Evolutionary conservation across 257 asterid genomes (phyloP), one percentile per base, ranked within the genome.

Genomic region (Apocynum venetum): DNA sequence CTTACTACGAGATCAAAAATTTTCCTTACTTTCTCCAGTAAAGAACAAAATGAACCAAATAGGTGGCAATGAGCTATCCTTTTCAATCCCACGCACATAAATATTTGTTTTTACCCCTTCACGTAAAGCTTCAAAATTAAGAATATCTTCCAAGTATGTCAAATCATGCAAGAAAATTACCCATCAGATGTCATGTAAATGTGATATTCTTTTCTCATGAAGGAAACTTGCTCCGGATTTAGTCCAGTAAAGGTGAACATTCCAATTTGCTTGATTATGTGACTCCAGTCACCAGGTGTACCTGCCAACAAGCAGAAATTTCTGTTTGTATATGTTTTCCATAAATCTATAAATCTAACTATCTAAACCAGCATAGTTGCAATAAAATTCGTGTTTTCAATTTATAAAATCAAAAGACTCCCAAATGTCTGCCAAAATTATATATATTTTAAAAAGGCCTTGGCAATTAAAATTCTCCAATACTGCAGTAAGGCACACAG

Each of bases 271-370:
- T 95, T 95, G 87, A 95, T 86, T 48, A 95, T 95, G 90, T 95
- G 99, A 78, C 94, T 95, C 99, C 99, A 95, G 80, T 95, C 99
- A 79, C 99, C 99, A 63, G 99, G 99, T 65, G 97, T 93, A 72
- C 95, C 99, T 95, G 89, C 84, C 83, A 84, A 11, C 40, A 25
- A 75, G n/a, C 31, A 20, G 2, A 20, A 79, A 72, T 35, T 8
- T 3, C 7, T 17, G 0, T 20, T 15, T 36, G 13, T 44, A 68
- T 55, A 3, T 49, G 6, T 35, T 64, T 40, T 52, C 53, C 20
- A 25, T 13, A 19, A 17, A 35, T 17, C 60, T 49, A 12, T 9
- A 8, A 8, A 44, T 12, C 53, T 3, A 25, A 51, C 68, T 36
- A 53, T 55, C 41, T 9, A 75, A 75, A 57, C 71, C 61, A 78